Conservation (phyloP, 768 basidiomycete genomes). For the Mrakia gelida region DNA sequence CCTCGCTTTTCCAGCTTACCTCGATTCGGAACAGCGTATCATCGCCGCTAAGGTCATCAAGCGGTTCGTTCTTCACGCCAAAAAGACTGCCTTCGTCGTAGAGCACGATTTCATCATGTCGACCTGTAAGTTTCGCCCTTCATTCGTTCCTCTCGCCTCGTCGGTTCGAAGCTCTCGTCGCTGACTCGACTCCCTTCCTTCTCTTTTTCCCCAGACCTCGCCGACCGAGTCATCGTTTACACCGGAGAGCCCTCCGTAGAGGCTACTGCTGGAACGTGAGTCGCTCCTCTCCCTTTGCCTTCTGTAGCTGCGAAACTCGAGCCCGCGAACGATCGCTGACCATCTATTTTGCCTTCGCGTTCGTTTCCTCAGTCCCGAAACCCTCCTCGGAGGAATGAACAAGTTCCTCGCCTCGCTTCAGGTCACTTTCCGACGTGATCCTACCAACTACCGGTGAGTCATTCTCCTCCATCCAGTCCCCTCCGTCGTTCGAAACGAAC, state of each 20-base stretch:
- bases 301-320: neutral
- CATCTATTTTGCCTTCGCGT: neutral
- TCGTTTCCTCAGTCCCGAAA: conserved; percentile 67
- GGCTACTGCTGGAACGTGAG: conserved; percentile 87
- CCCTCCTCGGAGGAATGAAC: conserved; percentile 94
- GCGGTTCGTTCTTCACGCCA: conserved; percentile 90
- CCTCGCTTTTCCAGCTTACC: conserved; percentile 56
- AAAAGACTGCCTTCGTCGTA: conserved; percentile 97
- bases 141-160: neutral
- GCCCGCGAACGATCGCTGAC: neutral
- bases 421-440: conserved; percentile 97
- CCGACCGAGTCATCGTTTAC: conserved; percentile 74
- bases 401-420: conserved; percentile 90
- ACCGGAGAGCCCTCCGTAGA: conserved; percentile 66
- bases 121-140: conserved; percentile 11
- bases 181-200: neutral
- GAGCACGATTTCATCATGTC: conserved; percentile 82
- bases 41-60: conserved; percentile 97
- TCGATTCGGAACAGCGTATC: conserved; percentile 99
- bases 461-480: neutral
- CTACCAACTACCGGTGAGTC: conserved; percentile 61
- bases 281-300: conserved; percentile 5
- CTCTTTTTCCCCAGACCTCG: conserved; percentile 56
- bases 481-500: neutral
- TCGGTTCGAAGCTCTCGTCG: neutral